phyloP scores from a whole-genome alignment of 164 flowering plant species.

The Litsea cubeba region DNA sequence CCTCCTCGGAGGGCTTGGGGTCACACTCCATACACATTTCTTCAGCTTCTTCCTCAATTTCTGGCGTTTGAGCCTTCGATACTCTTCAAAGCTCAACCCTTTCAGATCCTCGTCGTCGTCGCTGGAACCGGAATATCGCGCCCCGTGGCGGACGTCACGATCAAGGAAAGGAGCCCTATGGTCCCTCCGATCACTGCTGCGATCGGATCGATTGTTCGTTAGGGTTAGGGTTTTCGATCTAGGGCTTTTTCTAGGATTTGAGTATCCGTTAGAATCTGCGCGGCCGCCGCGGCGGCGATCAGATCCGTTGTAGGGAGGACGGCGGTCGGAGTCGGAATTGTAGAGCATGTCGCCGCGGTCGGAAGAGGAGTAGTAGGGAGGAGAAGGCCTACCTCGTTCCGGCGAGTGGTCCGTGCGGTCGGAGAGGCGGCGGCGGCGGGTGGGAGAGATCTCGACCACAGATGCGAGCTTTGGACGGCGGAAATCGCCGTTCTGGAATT shows the following conservation, averaged over 20 bases:
- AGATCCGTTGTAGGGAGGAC: neutral
- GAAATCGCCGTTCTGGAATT: neutral
- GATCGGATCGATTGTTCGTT: neutral
- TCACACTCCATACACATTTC: conserved; percentile 62
- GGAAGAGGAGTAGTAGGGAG: conserved; percentile 6
- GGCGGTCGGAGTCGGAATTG: neutral
- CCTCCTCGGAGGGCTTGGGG: conserved; percentile 83
- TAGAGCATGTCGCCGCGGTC: neutral
- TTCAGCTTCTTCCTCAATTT: conserved; percentile 60
- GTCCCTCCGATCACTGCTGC: conserved; percentile 1
- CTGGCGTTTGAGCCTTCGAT: conserved; percentile 75
- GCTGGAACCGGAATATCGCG: conserved; percentile 35
- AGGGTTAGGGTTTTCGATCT: conserved; percentile 13
- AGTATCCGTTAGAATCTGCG: conserved; percentile 16
- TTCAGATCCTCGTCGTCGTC: conserved; percentile 87
- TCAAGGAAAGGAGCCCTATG: conserved; percentile 30
- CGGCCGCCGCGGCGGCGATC: conserved; percentile 14
- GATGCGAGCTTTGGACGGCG: neutral
- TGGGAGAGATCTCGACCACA: neutral
- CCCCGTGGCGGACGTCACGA: conserved; percentile 35
- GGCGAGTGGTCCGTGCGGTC: neutral
- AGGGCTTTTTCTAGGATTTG: conserved; percentile 30
- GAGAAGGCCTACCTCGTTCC: conserved; percentile 14
- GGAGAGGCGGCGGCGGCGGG: neutral
- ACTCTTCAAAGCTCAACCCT: conserved; percentile 67